Conservation (phyloP, 1,284 basidiomycete species). For the Termitomyces sp. region DNA sequence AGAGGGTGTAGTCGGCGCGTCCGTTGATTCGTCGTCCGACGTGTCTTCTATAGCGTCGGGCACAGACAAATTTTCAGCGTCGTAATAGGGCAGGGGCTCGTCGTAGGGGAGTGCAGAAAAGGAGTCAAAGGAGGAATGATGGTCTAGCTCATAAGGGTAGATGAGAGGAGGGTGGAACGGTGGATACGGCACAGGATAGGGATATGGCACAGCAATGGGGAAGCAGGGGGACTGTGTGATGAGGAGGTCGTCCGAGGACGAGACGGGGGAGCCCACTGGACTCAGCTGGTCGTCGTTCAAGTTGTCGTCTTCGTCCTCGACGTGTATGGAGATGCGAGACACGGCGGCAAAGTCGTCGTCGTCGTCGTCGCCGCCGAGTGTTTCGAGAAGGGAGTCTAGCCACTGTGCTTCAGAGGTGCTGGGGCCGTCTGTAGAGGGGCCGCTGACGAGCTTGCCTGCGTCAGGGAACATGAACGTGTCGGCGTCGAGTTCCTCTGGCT, state of each 20-base stretch:
- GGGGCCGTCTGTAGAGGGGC: conserved; percentile 31
- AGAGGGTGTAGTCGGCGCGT: conserved; percentile 60
- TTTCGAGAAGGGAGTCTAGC: conserved; percentile 73
- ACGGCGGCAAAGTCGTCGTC: conserved; percentile 46
- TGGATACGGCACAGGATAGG: conserved; percentile 61
- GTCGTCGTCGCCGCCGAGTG: conserved; percentile 60
- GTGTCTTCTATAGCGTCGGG: conserved; percentile 78
- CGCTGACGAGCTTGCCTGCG: conserved; percentile 49
- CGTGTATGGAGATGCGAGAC: conserved; percentile 33
- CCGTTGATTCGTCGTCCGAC: conserved; percentile 73
- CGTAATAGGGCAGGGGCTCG: conserved; percentile 57
- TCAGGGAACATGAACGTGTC: conserved; percentile 76
- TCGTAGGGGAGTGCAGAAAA: conserved; percentile 38
- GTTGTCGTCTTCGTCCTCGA: conserved; percentile 37
- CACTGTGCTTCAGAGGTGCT: conserved; percentile 64
- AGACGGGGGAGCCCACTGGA: conserved; percentile 61
- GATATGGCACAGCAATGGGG: conserved; percentile 45
- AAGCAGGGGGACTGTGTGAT: conserved; percentile 41
- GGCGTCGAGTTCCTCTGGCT: conserved; percentile 39
- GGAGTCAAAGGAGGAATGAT: conserved; percentile 32
- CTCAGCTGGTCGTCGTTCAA: conserved; percentile 49
- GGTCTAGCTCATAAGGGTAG: conserved; percentile 40
- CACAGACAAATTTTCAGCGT: conserved; percentile 60
- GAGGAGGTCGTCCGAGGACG: conserved; percentile 66
- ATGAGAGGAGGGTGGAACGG: conserved; percentile 52